Evolutionary conservation across 2,329 filamentous ascomycete genomes (phyloP).

Genomic region (Cladosporium sp.): DNA sequence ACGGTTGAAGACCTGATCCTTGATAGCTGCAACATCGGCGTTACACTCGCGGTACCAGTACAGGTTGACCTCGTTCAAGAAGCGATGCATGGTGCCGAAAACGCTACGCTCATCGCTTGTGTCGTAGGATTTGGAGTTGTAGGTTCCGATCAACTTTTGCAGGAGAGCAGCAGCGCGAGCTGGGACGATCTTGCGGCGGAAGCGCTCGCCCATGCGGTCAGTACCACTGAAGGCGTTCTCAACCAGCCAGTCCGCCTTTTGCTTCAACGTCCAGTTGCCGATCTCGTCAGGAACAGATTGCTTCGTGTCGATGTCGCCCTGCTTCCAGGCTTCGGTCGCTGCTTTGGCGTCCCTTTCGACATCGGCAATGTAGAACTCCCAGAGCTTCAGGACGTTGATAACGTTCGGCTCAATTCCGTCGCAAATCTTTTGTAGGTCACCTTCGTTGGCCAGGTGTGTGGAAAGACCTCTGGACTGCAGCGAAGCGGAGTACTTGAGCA

Average conservation of each 20-base stretch:
- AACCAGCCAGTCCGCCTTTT: slow-evolving; percentile 66
- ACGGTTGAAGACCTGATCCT: slow-evolving; percentile 90
- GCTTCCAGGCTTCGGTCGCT: slow-evolving; percentile 71
- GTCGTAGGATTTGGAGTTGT: slow-evolving; percentile 54
- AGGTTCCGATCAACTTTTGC: slow-evolving; percentile 68
- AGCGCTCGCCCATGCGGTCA: slow-evolving; percentile 78
- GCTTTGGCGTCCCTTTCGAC: slow-evolving; percentile 71
- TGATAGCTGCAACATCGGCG: slow-evolving; percentile 74
- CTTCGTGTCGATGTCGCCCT: slow-evolving; percentile 59
- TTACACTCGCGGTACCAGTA: slow-evolving; percentile 93
- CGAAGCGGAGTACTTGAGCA: slow-evolving; percentile 66
- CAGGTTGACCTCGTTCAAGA: slow-evolving; percentile 84
- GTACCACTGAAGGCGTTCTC: slow-evolving; percentile 70
- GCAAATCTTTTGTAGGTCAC: slow-evolving; percentile 81
- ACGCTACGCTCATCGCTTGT: slow-evolving; percentile 55
- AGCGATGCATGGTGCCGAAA: slow-evolving; percentile 56
- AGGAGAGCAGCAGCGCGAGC: slow-evolving; percentile 68
- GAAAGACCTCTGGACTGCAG: slow-evolving; percentile 72
- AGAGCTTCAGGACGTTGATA: slow-evolving; percentile 74
- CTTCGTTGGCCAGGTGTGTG: slow-evolving; percentile 67
- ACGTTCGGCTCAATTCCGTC: slow-evolving; percentile 79
- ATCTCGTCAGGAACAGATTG: slow-evolving; percentile 57
- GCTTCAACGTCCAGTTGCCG: slow-evolving; percentile 57
- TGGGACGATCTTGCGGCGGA: slow-evolving; percentile 71
- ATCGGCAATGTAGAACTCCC: slow-evolving; percentile 91